These are phyloP conservation scores for Wakefieldia striispora DNA, from an alignment of 768 basidiomycete genomes.

Conservation along the genomic window DNA sequence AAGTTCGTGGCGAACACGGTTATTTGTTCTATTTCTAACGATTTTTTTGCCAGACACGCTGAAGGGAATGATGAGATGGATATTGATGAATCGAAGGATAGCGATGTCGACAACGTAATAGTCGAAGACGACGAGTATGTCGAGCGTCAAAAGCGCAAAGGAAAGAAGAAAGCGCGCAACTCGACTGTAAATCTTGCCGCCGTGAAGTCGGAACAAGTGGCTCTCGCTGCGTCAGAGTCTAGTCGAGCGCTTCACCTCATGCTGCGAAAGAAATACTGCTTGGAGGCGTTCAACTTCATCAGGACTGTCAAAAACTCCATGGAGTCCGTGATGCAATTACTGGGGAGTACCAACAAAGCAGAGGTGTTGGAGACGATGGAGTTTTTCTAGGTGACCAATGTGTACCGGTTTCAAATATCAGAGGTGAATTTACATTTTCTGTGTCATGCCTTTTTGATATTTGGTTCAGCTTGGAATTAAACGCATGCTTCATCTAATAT, in stretches of 20 bases:
- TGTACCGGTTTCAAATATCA: conserved; percentile 77
- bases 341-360: conserved; percentile 83
- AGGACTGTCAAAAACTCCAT: conserved; percentile 63
- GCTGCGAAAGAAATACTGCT: conserved; percentile 83
- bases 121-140: no score
- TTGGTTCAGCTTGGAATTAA: conserved; percentile 73
- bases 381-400: conserved; percentile 81
- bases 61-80: conserved; percentile 52
- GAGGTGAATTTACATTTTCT: conserved; percentile 44
- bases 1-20: conserved; percentile 8
- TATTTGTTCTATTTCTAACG: conserved; percentile 9
- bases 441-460: neutral
- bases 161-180: conserved; percentile 54
- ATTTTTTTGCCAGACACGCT: conserved; percentile 14
- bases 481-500: conserved; percentile 96
- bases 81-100: conserved; percentile 44
- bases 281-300: conserved; percentile 85
- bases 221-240: conserved; percentile 64
- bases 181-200: conserved; percentile 71
- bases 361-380: conserved; percentile 86
- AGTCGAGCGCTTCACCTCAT: conserved; percentile 64
- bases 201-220: conserved; percentile 67
- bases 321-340: conserved; percentile 67
- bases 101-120: conserved; percentile 35
- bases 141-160: conserved; percentile 41